These are phyloP conservation scores for Cyphellophora attinorum DNA, from an alignment of 2,329 filamentous ascomycete species.

Conservation along the genomic window DNA sequence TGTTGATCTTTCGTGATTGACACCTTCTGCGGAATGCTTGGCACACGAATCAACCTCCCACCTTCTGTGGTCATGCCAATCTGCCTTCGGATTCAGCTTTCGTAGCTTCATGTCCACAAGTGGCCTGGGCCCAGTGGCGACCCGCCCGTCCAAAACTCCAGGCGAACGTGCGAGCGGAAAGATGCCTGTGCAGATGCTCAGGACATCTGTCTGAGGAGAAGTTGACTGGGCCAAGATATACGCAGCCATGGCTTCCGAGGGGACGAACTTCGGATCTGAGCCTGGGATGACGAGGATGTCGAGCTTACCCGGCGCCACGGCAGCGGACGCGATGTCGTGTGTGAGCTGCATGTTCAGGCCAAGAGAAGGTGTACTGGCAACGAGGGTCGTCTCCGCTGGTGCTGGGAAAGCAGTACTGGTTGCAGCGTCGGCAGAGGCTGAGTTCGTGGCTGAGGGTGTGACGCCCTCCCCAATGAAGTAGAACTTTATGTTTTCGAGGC, in stretches of 20 bases:
- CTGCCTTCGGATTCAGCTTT: slow-evolving; percentile 11
- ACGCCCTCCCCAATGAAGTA: slow-evolving; percentile 3
- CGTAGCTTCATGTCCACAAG: slow-evolving; percentile 11
- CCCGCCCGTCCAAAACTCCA: slow-evolving; percentile 16
- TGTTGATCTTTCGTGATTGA: slow-evolving; percentile 1
- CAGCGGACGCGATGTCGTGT: slow-evolving; percentile 23
- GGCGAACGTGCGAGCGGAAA: slow-evolving; percentile 11
- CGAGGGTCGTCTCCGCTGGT: background rate
- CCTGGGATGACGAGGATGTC: slow-evolving; percentile 30
- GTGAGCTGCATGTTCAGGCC: slow-evolving; percentile 15
- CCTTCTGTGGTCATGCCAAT: slow-evolving; percentile 17
- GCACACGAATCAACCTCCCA: slow-evolving; percentile 7
- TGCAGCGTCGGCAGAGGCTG: background rate
- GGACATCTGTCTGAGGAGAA: slow-evolving; percentile 16
- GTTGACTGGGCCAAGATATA: slow-evolving; percentile 26
- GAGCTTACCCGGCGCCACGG: slow-evolving; percentile 25
- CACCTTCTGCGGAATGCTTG: background rate
- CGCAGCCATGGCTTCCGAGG: slow-evolving; percentile 19
- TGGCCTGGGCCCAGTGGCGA: slow-evolving; percentile 12
- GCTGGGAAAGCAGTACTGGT: background rate
- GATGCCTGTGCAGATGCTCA: slow-evolving; percentile 17
- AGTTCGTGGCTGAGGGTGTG: background rate
- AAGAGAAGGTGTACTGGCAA: background rate
- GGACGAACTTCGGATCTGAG: slow-evolving; percentile 23
- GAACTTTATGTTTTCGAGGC: slow-evolving; percentile 7